Percentiles rank a stretch among this genome's conserved stretches.
Evolutionary conservation across 2,329 filamentous ascomycete genomes (phyloP).

Genomic region (Drechslera avenae): DNA sequence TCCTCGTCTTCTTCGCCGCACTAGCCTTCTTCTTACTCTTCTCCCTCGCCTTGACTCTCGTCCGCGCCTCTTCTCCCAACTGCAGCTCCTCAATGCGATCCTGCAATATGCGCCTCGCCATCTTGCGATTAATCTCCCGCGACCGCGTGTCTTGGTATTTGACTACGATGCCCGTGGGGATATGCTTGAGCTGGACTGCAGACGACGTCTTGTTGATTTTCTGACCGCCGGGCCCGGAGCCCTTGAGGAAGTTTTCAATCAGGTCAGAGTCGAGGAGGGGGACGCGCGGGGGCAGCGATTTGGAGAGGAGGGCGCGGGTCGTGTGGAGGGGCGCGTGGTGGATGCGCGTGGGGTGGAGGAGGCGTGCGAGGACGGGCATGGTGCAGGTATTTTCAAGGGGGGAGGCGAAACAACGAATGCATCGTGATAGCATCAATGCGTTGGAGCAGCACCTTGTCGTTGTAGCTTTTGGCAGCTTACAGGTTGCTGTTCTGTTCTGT

Average conservation of each 20-base stretch:
- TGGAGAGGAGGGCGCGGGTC: constrained; percentile 19
- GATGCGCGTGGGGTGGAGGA: constrained; percentile 16
- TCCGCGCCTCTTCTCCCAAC: constrained; percentile 72
- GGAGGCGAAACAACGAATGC: constrained; percentile 7
- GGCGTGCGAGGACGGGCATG: constrained; percentile 16
- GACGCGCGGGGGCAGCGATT: constrained; percentile 68
- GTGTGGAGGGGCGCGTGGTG: constrained; percentile 25
- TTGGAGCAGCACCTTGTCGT: too few relatives aligned
- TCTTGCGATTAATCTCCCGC: constrained; percentile 82
- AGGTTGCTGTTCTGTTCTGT: too few relatives aligned
- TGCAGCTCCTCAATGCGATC: constrained; percentile 75
- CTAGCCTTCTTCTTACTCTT: constrained; percentile 75
- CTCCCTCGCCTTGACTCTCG: constrained; percentile 65
- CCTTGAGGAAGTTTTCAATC: constrained; percentile 84
- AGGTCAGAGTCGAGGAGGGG: constrained; percentile 79
- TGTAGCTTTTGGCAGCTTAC: too few relatives aligned
- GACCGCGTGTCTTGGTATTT: constrained; percentile 94
- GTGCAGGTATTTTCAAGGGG: constrained; percentile 6
- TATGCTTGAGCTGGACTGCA: constrained; percentile 89
- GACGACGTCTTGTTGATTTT: constrained; percentile 99
- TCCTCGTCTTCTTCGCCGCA: constrained; percentile 76
- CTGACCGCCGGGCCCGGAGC: constrained; percentile 89
- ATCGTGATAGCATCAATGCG: constrained; percentile 25
- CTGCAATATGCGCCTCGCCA: constrained; percentile 77
- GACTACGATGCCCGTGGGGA: constrained; percentile 87